A percentile compares a stretch with the other conserved stretches of the same genome.
Conservation (phyloP, 2,329 filamentous ascomycete genomes). For the Fusarium multiceps region DNA sequence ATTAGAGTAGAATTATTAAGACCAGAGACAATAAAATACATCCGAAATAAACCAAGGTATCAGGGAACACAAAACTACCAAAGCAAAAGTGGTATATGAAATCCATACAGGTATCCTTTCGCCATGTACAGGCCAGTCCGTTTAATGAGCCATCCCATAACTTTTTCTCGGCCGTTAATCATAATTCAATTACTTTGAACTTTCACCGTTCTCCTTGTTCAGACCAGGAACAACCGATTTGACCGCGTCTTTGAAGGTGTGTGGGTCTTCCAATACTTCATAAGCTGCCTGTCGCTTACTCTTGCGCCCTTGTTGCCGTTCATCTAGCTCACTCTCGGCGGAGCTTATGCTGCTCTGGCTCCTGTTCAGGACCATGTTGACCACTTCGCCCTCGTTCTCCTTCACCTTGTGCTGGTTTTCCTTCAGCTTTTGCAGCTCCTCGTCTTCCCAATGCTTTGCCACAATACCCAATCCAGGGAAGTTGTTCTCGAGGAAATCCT, state of each 20-base stretch:
- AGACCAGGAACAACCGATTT: conserved; percentile 45
- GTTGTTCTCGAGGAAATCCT: conserved; percentile 75
- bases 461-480: conserved; percentile 81
- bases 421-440: conserved; percentile 80
- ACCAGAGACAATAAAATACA: conserved; percentile 6
- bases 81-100: conserved; percentile 24
- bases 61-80: conserved; percentile 15
- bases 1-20: conserved; percentile 26
- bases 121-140: conserved; percentile 11
- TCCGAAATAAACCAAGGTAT: conserved; percentile 5
- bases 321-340: conserved; percentile 63
- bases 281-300: conserved; percentile 65
- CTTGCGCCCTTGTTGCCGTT: conserved; percentile 55
- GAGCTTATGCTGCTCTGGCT: conserved; percentile 66
- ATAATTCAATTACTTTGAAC: conserved; percentile 31
- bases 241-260: conserved; percentile 54
- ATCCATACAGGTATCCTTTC: conserved; percentile 37
- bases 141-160: conserved; percentile 9
- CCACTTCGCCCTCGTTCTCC: conserved; percentile 67
- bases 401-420: conserved; percentile 78
- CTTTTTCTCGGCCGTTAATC: conserved; percentile 35
- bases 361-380: conserved; percentile 68
- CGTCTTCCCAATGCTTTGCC: conserved; percentile 81
- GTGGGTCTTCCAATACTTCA: conserved; percentile 64
- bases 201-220: conserved; percentile 31